Base-by-base conservation (phyloP, 78 protist species). In the Dictyostelium brefeldianum region DNA sequence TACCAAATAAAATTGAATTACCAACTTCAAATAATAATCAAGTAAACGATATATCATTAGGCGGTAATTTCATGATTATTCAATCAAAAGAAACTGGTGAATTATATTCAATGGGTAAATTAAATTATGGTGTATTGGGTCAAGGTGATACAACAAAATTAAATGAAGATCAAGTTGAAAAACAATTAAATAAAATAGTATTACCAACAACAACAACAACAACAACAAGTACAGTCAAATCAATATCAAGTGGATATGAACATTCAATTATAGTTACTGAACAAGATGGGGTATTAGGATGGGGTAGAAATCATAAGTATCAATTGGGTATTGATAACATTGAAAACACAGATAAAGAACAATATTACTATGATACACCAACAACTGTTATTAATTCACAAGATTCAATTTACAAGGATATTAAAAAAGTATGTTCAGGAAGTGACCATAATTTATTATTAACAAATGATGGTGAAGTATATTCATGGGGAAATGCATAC, bases 201-300 rank as follows among this genome's bases (percentile, higher is more conserved):
- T n/a, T 15, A 43, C 0, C 17, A 14, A 31, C 1, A 4, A 31
- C 22, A 11, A 67, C n/a, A n/a, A 43, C 14, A 43, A 4, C 15
- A 14, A 31, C 1, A 4, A 31, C 22, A 12, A 67, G 18, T 29
- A 10, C 43, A 20, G 46, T 73, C 18, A n/a, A 17, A 43, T 73
- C 79, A 73, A 46, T 50, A 1, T 31, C 83, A 17, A 78, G 96
- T 77, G 96, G 91, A 36, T 36, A 47, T 46, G 79, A 69, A 54
- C 96, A 94, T 83, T 41, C 90, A 18, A 22, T 83, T 29, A 75
- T 57, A 4, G 50, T 94, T 74, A 27, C 94, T 14, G 20, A 29
- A 27, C 47, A 87, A 4, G 83, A 81, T 15, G 29, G 46, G 7
- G 18, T 94, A 17, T 94, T 10, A 47, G 51, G 80, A 12, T 94